phyloP scores from a whole-genome alignment of 1,139 yeast genomes.

The Geotrichum candidum region DNA sequence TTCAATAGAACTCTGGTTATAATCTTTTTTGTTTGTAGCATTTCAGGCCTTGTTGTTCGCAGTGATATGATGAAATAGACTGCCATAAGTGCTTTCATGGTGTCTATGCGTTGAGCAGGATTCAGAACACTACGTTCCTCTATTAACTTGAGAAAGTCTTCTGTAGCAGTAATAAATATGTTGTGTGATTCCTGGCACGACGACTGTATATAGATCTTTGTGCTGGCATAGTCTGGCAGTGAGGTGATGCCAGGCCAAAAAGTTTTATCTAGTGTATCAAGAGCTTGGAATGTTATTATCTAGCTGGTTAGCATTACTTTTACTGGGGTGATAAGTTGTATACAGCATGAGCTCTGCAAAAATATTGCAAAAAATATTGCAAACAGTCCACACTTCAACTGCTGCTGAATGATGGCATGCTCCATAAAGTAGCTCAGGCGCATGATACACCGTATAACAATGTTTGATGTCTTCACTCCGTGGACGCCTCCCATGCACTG shows the following conservation, averaged over 20 bases:
- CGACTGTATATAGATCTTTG: conserved; percentile 65
- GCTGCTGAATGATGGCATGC: conserved; percentile 85
- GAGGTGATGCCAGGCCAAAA: conserved; percentile 87
- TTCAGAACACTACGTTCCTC: conserved; percentile 69
- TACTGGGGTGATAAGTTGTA: conserved; percentile 90
- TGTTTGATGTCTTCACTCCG: conserved; percentile 74
- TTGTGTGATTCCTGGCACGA: conserved; percentile 72
- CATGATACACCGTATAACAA: conserved; percentile 94
- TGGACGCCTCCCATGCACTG: conserved; percentile 72
- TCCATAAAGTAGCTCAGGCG: conserved; percentile 87
- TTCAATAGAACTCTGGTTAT: conserved; percentile 23
- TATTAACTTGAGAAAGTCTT: conserved; percentile 72
- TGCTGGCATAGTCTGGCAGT: conserved; percentile 57
- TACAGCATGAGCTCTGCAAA: conserved; percentile 94
- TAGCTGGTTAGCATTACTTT: conserved; percentile 81
- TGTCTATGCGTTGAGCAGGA: conserved; percentile 66
- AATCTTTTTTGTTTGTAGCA: conserved; percentile 45
- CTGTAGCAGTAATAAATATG: conserved; percentile 89
- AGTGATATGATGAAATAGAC: conserved; percentile 72
- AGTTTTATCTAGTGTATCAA: conserved; percentile 91
- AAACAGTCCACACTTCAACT: conserved; percentile 89
- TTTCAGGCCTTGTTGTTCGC: conserved; percentile 63
- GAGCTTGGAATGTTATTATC: conserved; percentile 87
- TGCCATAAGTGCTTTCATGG: conserved; percentile 59
- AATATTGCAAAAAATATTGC: conserved; percentile 90